These are phyloP conservation scores for Cercophora sp. DNA, from an alignment of 495 filamentous ascomycete genomes.

Conservation along the genomic window DNA sequence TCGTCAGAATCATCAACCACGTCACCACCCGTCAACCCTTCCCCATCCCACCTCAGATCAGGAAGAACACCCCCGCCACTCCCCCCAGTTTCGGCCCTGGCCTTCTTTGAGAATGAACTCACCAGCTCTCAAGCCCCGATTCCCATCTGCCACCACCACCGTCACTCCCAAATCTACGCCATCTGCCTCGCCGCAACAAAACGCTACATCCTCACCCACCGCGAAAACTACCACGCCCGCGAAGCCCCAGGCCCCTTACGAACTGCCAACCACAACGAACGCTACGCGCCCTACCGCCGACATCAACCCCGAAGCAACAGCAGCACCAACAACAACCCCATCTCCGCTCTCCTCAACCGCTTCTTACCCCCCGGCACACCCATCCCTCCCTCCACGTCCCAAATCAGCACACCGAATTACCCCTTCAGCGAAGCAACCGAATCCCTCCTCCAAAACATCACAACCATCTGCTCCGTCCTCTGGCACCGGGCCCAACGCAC, in stretches of 20 bases:
- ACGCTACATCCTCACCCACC: neutral
- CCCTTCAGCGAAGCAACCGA: neutral
- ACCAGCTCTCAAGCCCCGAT: too few species aligned
- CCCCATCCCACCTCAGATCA: too few species aligned
- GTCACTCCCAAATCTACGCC: neutral
- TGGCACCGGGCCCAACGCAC: conserved; percentile 21
- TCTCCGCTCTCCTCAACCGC: too few species aligned
- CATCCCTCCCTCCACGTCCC: neutral
- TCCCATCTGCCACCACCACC: too few species aligned
- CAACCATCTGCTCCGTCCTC: conserved; percentile 26
- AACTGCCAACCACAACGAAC: neutral
- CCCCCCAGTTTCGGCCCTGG: too few species aligned
- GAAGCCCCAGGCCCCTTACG: neutral
- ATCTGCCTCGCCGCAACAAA: neutral
- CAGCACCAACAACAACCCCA: too few species aligned
- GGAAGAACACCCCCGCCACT: too few species aligned
- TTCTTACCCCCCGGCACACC: too few species aligned
- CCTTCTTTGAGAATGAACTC: too few species aligned
- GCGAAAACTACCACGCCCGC: neutral
- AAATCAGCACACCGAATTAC: neutral
- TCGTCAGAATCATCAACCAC: too few species aligned
- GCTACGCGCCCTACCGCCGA: neutral
- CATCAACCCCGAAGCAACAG: neutral
- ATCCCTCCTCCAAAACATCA: conserved; percentile 26
- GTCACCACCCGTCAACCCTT: too few species aligned